phyloP scores from a whole-genome alignment of 192 early-diverging fungal species.

The Backusella australiensis region DNA sequence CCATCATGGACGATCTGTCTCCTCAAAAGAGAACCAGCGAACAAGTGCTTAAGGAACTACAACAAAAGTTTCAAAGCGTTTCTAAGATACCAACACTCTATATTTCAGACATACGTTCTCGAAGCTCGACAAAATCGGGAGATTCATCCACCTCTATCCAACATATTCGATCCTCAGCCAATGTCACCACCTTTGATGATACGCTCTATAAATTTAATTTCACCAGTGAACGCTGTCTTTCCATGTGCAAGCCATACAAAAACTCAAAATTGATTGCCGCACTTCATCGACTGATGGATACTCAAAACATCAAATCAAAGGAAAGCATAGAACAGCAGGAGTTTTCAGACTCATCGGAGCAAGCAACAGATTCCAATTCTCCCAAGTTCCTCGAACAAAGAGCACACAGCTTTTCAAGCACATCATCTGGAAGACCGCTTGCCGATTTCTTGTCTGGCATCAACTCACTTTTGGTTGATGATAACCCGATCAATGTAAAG shows the following conservation, averaged over 20 bases:
- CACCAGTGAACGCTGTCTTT: neutral
- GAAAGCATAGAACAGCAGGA: neutral
- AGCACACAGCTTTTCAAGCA: neutral
- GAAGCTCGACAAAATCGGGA: neutral
- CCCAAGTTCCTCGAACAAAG: neutral
- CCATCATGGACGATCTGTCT: neutral
- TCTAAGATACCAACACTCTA: neutral
- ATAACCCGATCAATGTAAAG: slow-evolving; percentile 73
- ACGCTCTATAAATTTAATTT: neutral
- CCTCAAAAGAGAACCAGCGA: neutral
- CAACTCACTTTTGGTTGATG: slow-evolving; percentile 58
- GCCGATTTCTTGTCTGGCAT: neutral
- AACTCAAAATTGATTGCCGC: neutral
- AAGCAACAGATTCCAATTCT: neutral
- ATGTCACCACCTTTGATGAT: neutral
- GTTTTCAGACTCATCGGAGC: neutral
- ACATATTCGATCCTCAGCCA: neutral
- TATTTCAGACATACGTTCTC: neutral
- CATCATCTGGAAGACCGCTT: neutral
- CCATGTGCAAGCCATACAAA: neutral
- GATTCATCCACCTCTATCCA: neutral
- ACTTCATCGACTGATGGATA: neutral
- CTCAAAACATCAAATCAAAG: neutral
- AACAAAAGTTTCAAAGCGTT: neutral
- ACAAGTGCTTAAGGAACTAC: neutral